phyloP scores from a whole-genome alignment of 805 yeast genomes.

The Candida ipomoeae region DNA sequence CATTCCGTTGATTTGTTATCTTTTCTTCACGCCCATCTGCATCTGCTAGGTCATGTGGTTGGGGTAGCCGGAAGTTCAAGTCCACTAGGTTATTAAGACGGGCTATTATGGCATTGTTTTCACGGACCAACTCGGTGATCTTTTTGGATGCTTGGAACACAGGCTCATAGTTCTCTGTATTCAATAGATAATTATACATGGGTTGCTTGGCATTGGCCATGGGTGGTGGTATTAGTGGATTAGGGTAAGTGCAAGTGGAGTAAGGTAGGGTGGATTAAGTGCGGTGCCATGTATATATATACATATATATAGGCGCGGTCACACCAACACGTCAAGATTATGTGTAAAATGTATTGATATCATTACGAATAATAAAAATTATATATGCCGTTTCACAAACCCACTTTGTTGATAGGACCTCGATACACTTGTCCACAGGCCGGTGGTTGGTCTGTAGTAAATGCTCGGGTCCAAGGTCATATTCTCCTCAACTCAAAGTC shows the following conservation, averaged over 20 bases:
- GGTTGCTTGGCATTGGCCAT: neutral
- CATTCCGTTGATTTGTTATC: neutral
- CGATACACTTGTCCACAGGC: neutral
- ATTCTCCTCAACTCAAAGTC: neutral
- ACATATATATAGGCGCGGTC: neutral
- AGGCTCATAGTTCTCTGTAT: slow-evolving; percentile 33
- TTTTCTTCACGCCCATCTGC: neutral
- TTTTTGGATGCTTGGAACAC: slow-evolving; percentile 22
- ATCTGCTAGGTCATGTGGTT: slow-evolving; percentile 6
- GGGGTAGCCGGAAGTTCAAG: slow-evolving; percentile 11
- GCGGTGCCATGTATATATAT: neutral
- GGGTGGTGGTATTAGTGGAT: neutral
- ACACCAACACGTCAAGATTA: neutral
- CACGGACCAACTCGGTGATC: slow-evolving; percentile 17
- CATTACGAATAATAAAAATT: neutral
- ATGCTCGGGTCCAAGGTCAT: neutral
- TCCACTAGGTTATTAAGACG: slow-evolving; percentile 24
- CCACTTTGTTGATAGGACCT: neutral
- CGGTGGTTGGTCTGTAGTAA: neutral
- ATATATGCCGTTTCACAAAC: neutral
- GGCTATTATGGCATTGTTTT: slow-evolving; percentile 24
- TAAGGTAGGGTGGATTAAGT: neutral
- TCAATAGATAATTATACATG: slow-evolving; percentile 17
- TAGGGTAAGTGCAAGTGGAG: neutral
- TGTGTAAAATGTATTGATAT: neutral